A percentile compares a stretch with the other conserved stretches of the same genome.
Conservation (phyloP, 257 asterid genomes). For the Anisodus acutangulus region DNA sequence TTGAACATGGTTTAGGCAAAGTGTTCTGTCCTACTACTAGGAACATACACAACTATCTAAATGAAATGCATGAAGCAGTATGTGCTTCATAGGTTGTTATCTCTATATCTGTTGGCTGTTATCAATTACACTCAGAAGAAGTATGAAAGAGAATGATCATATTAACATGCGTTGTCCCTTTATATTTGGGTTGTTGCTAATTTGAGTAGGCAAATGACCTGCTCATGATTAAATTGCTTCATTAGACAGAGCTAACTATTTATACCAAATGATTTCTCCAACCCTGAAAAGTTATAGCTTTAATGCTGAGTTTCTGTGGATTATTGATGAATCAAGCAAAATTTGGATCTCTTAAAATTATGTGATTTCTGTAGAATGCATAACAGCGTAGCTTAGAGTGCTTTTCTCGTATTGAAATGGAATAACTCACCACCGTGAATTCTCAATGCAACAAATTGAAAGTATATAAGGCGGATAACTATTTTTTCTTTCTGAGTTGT, state of each 20-base stretch:
- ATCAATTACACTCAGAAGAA: constrained; percentile 15
- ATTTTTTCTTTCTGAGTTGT: background rate
- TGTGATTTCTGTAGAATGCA: background rate
- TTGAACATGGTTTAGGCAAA: background rate
- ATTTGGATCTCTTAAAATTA: background rate
- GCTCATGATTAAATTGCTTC: background rate
- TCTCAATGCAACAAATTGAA: background rate
- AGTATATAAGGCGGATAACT: constrained; percentile 4
- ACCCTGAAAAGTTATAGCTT: background rate
- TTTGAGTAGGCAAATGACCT: constrained; percentile 4
- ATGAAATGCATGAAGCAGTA: background rate
- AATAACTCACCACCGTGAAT: background rate
- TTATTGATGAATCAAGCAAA: background rate
- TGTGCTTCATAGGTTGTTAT: background rate
- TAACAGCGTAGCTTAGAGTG: background rate
- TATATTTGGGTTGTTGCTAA: background rate
- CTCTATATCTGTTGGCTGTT: background rate
- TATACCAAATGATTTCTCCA: constrained; percentile 7
- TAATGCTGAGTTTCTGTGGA: background rate
- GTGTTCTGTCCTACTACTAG: background rate
- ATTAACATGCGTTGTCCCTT: background rate
- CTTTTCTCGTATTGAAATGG: background rate
- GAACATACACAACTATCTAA: constrained; percentile 3
- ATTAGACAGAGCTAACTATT: background rate
- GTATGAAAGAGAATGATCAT: constrained; percentile 24